Conservation (phyloP, 2,329 filamentous ascomycete species). For the Colletotrichum sp. region DNA sequence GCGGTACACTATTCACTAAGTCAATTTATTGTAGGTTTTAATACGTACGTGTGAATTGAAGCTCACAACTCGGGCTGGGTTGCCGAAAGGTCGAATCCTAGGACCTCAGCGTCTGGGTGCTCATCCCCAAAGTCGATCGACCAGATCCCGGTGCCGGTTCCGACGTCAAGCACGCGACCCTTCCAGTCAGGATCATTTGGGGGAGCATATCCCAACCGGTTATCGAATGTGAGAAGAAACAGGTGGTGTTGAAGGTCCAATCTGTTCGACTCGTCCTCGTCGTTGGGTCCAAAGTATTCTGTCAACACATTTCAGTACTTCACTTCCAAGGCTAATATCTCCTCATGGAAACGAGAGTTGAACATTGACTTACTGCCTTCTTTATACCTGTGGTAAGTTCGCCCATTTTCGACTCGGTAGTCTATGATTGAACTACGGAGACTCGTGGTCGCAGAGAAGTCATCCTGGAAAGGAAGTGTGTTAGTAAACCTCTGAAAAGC, state of each 20-base stretch:
- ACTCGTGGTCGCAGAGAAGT: not conserved
- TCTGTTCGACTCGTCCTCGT: conserved; percentile 33
- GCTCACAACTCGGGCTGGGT: conserved; percentile 41
- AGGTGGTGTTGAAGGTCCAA: conserved; percentile 41
- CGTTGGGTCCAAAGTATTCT: conserved; percentile 2
- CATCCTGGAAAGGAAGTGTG: not conserved
- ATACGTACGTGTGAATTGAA: not conserved
- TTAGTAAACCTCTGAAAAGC: not conserved
- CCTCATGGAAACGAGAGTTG: no score
- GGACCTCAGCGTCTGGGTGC: conserved; percentile 34
- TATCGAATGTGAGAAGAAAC: conserved; percentile 34
- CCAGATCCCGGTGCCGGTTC: conserved; percentile 37
- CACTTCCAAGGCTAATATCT: rapidly evolving
- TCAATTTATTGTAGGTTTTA: not conserved
- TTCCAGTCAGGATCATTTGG: not conserved
- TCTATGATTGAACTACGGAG: conserved; percentile 38
- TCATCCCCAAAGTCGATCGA: conserved; percentile 35
- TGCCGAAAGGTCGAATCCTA: conserved; percentile 46
- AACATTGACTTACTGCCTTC: not conserved
- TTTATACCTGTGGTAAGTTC: conserved; percentile 37
- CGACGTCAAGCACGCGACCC: conserved; percentile 32
- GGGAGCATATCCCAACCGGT: conserved; percentile 33
- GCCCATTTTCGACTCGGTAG: conserved; percentile 40
- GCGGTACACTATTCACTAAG: conserved; percentile 35
- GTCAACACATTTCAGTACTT: not conserved